Evolutionary conservation across 2,329 filamentous ascomycete genomes (phyloP), one percentile per base, ranked within the genome.

Genomic region (Fusarium pseudocircinatum): DNA sequence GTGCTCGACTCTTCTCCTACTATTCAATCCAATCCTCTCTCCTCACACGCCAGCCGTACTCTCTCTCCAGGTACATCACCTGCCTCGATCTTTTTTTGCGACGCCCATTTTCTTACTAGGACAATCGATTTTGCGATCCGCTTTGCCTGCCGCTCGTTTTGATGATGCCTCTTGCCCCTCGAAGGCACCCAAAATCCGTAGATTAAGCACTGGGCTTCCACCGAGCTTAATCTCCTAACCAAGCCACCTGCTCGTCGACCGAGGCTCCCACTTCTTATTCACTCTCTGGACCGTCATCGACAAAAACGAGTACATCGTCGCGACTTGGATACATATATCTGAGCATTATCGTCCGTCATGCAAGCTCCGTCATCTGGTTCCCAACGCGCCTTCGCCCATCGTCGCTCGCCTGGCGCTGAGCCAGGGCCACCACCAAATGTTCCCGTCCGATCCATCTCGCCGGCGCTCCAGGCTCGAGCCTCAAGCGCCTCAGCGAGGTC

Each of bases 401-500:
- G 90, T 74, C 88, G 90, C 77, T 91, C 90, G 57, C 90, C 91
- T n/a, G 89, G 86, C 69, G 87, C 85, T 40, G 90, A 92, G 72
- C 86, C 87, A 78, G 88, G 87, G 59, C 88, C 87, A 77, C 87
- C 89, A 57, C 85, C 88, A 63, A 88, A 84, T 80, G 84, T 89
- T 73, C 86, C 88, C 63, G 81, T 84, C 61, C 86, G 89, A 63
- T 84, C 88, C 54, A 91, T 90, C 78, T 92, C 91, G 58, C 91
- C 92, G 39, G 87, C 86, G 75, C 84, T 89, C 72, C 90, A 90
- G 72, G 85, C 89, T 67, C 90, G 92, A 67, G 86, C 88, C 36
- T 93, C 92, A 14, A 90, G 89, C 50, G 87, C 90, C 37, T 95
- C 93, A 52, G 89, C 92, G 65, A 90, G 91, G 79, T 90, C 92